phyloP scores from a whole-genome alignment of 192 early-diverging fungal genomes.

The Backusella macrospora region DNA sequence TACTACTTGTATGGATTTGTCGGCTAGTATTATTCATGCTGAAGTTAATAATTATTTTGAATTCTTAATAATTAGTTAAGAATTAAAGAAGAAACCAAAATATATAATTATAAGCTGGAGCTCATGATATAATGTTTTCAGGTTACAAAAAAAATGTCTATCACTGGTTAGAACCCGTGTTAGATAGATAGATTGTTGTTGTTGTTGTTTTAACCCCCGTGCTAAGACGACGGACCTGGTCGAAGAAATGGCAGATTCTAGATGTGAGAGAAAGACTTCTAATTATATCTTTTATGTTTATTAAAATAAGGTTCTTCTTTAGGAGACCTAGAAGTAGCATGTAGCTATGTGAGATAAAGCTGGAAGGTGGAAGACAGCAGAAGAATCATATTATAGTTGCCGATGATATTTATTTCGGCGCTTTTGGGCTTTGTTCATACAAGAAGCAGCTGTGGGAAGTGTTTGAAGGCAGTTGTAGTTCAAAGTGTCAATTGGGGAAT shows the following conservation, averaged over 20 bases:
- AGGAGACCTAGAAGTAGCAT: background rate
- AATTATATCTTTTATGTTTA: background rate
- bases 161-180: no score
- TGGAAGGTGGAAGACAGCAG: background rate
- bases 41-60: no score
- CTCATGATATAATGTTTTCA: no score
- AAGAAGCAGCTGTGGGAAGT: background rate
- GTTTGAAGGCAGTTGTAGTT: background rate
- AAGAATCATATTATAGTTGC: background rate
- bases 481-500: background rate
- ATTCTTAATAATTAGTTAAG: no score
- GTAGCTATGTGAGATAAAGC: background rate
- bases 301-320: background rate
- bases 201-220: constrained; percentile 13
- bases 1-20: no score
- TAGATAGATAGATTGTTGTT: no score
- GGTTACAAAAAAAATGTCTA: no score
- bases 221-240: constrained; percentile 13
- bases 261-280: background rate
- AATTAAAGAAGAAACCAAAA: no score
- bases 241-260: background rate
- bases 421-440: background rate
- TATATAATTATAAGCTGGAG: no score
- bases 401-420: background rate
- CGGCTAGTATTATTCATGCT: no score